A percentile compares a stretch with the other conserved stretches of the same genome.
Evolutionary conservation across 148 eudicot genomes (phyloP).

Genomic region (Camellia lanceoleosa): DNA sequence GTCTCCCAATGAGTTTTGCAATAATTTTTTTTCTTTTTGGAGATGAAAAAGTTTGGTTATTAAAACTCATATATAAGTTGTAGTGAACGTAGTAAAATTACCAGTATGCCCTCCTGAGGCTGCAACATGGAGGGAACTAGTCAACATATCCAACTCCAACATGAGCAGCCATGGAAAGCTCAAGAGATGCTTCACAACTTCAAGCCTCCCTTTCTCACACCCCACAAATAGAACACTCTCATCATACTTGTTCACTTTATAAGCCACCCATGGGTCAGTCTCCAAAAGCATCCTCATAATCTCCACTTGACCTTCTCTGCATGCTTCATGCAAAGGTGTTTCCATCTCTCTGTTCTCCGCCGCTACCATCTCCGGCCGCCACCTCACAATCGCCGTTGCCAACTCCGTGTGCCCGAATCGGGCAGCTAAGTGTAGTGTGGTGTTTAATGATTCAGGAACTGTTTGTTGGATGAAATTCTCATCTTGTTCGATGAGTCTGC

Average conservation of each 20-base stretch:
- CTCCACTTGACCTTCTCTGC: conserved; percentile 26
- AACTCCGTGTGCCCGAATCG: conserved; percentile 25
- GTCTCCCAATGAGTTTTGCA: no score
- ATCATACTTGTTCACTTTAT: conserved; percentile 13
- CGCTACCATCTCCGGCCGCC: conserved; percentile 18
- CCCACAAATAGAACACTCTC: conserved; percentile 30
- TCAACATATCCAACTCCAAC: conserved; percentile 24
- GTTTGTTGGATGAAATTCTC: conserved; percentile 8
- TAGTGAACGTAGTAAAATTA: background rate
- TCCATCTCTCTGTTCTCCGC: conserved; percentile 25
- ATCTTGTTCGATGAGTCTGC: conserved; percentile 16
- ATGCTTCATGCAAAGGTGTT: conserved; percentile 30
- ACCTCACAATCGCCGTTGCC: conserved; percentile 3
- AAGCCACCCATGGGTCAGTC: conserved; percentile 11
- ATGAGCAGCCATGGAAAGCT: conserved; percentile 17
- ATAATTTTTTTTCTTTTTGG: no score
- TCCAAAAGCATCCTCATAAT: conserved; percentile 15
- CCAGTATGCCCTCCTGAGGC: conserved; percentile 32
- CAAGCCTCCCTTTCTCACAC: conserved; percentile 25
- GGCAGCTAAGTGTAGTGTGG: conserved; percentile 26
- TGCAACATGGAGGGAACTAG: conserved; percentile 28
- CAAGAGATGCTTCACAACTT: conserved; percentile 23
- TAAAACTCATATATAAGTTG: no score
- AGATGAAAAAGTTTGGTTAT: no score
- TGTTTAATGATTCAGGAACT: conserved; percentile 5